Percentiles rank a stretch among this genome's conserved stretches.
These are phyloP conservation scores for Scedosporium dehoogii DNA, from an alignment of 2,329 filamentous ascomycete genomes.

Conservation along the genomic window DNA sequence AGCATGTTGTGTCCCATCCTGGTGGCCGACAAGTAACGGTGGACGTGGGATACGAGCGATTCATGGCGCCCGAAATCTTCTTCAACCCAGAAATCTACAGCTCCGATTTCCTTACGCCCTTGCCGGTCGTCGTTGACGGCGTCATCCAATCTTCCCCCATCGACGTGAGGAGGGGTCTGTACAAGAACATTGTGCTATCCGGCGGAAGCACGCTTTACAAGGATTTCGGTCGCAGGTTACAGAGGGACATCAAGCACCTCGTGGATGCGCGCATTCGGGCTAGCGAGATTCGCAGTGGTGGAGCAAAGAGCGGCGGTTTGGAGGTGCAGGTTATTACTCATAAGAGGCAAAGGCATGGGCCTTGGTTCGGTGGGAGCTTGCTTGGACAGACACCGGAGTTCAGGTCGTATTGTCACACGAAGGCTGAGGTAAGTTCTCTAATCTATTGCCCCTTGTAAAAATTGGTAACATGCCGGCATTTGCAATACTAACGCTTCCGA, in stretches of 20 bases:
- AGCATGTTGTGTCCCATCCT: slow-evolving; percentile 78
- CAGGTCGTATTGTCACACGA: slow-evolving; percentile 96
- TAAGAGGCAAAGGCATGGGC: slow-evolving; percentile 93
- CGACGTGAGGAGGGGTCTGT: slow-evolving; percentile 89
- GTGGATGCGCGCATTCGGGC: slow-evolving; percentile 89
- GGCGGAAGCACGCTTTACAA: slow-evolving; percentile 97
- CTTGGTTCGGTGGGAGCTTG: slow-evolving; percentile 96
- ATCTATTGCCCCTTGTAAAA: neutral
- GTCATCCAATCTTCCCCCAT: slow-evolving; percentile 98
- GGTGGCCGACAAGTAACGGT: slow-evolving; percentile 78
- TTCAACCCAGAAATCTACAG: slow-evolving; percentile 99
- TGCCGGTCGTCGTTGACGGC: slow-evolving; percentile 87
- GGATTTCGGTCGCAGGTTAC: slow-evolving; percentile 90
- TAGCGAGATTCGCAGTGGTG: slow-evolving; percentile 83
- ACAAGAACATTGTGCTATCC: slow-evolving; percentile 99
- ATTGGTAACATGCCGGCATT: neutral
- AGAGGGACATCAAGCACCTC: slow-evolving; percentile 92
- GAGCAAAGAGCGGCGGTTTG: slow-evolving; percentile 84
- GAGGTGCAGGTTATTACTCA: slow-evolving; percentile 97
- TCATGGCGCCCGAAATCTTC: slow-evolving; percentile 97
- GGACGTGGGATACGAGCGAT: slow-evolving; percentile 95
- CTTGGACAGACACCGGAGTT: slow-evolving; percentile 97
- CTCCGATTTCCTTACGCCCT: slow-evolving; percentile 92
- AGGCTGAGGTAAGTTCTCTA: slow-evolving; percentile 51
- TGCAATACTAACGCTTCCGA: neutral